Conservation (phyloP, 148 eudicot species). For the Polygonum maritimum region DNA sequence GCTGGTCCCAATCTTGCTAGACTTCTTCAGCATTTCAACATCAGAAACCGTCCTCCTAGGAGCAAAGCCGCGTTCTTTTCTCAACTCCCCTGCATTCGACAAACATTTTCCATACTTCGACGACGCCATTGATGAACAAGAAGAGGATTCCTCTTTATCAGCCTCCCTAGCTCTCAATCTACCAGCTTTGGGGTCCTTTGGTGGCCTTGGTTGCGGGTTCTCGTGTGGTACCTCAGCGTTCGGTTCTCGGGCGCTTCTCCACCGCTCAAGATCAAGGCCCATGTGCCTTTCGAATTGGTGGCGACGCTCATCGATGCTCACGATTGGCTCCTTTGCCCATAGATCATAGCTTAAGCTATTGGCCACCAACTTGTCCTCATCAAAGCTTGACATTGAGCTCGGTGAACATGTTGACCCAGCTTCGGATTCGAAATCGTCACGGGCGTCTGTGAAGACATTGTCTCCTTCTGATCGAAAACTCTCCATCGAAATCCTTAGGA, state of each 20-base stretch:
- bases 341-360: constrained; percentile 37
- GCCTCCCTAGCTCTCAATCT: not conserved
- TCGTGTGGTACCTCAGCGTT: not conserved
- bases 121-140: not conserved
- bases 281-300: constrained; percentile 41
- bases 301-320: constrained; percentile 56
- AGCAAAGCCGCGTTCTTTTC: not conserved
- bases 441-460: constrained; percentile 2
- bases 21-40: not conserved
- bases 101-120: not conserved
- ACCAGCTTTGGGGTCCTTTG: not conserved
- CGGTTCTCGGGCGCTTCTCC: not conserved
- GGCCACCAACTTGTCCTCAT: not conserved
- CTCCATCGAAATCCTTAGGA: not conserved
- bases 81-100: not conserved
- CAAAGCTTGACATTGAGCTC: not conserved
- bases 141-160: not conserved
- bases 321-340: constrained; percentile 41
- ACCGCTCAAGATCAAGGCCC: constrained; percentile 31
- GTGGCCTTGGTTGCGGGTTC: not conserved
- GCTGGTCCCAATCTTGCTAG: not conserved
- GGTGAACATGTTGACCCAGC: not conserved
- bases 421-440: constrained; percentile 1
- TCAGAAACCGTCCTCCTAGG: not conserved
- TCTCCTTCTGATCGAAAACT: not conserved